Conservation (phyloP, 139 green algal genomes). For the Ettlia oleoabundans region DNA sequence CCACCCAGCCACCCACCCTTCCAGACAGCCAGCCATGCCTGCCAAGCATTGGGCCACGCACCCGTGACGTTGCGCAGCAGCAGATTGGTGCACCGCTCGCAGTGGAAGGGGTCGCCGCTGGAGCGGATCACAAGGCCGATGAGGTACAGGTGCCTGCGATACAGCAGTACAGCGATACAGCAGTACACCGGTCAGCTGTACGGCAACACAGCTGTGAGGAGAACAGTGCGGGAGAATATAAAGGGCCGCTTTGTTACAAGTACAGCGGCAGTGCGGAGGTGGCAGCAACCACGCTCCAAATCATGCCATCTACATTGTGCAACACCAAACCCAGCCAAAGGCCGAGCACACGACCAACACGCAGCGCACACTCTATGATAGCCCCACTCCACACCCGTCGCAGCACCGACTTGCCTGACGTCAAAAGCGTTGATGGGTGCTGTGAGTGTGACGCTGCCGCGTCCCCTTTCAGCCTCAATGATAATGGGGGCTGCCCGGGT, state of each 20-base stretch:
- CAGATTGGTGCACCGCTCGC: constrained; percentile 17
- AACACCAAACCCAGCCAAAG: too few species aligned
- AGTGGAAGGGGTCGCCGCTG: constrained; percentile 5
- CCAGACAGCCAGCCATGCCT: not conserved
- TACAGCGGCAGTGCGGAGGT: too few species aligned
- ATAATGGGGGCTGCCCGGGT: constrained; percentile 4
- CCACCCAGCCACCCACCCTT: not conserved
- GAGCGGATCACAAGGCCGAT: constrained; percentile 7
- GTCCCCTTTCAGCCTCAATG: not conserved
- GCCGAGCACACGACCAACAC: too few species aligned
- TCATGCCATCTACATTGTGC: too few species aligned
- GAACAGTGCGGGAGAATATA: too few species aligned
- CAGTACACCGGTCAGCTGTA: too few species aligned
- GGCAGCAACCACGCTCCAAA: too few species aligned
- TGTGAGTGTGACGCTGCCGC: not conserved
- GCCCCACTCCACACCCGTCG: too few species aligned
- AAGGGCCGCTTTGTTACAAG: too few species aligned
- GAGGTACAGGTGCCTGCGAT: constrained; percentile 23
- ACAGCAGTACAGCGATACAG: not conserved
- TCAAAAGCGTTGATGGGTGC: constrained; percentile 6
- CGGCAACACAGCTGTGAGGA: too few species aligned
- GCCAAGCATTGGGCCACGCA: not conserved
- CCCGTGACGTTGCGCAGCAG: constrained; percentile 23
- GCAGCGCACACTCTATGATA: too few species aligned
- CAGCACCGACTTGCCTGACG: not conserved